Conservation (phyloP, 2,329 filamentous ascomycete genomes). For the Neoarthrinium moseri region DNA sequence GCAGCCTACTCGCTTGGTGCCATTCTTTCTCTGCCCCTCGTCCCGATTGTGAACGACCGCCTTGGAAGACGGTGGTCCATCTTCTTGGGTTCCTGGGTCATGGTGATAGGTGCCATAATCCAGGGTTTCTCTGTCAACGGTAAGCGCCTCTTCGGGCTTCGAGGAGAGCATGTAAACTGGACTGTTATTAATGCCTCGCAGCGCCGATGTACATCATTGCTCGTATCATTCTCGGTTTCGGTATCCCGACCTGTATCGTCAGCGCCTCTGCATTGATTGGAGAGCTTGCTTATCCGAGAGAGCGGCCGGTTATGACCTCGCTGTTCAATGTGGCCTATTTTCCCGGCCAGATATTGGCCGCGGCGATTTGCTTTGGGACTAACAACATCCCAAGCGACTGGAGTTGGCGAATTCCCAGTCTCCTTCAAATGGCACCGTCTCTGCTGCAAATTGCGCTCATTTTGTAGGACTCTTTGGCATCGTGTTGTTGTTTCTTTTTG, state of each 20-base stretch:
- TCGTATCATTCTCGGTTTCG: slow-evolving; percentile 59
- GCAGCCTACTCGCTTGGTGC: slow-evolving; percentile 61
- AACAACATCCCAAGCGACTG: slow-evolving; percentile 35
- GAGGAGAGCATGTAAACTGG: neutral
- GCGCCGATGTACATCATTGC: slow-evolving; percentile 57
- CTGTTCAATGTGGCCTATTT: slow-evolving; percentile 61
- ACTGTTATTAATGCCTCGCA: slow-evolving; percentile 8
- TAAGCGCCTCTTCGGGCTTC: neutral
- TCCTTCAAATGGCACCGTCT: slow-evolving; percentile 44
- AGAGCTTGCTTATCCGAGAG: slow-evolving; percentile 60
- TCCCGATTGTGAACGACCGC: slow-evolving; percentile 53
- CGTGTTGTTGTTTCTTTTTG: too few species aligned
- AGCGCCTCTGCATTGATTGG: slow-evolving; percentile 58
- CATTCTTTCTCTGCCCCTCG: slow-evolving; percentile 56
- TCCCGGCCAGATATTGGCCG: slow-evolving; percentile 48
- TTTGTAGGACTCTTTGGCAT: slow-evolving; percentile 34
- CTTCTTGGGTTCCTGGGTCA: slow-evolving; percentile 51
- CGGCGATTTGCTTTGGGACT: slow-evolving; percentile 51
- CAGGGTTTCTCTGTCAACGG: slow-evolving; percentile 43
- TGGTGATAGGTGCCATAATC: slow-evolving; percentile 53
- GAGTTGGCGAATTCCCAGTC: slow-evolving; percentile 44
- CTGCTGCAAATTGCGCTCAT: slow-evolving; percentile 38
- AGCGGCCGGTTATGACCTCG: slow-evolving; percentile 57
- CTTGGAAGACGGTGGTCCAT: slow-evolving; percentile 58
- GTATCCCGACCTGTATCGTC: slow-evolving; percentile 59